These are phyloP conservation scores for Wickerhamomyces sp. DNA, from an alignment of 1,139 yeast species.

Conservation along the genomic window DNA sequence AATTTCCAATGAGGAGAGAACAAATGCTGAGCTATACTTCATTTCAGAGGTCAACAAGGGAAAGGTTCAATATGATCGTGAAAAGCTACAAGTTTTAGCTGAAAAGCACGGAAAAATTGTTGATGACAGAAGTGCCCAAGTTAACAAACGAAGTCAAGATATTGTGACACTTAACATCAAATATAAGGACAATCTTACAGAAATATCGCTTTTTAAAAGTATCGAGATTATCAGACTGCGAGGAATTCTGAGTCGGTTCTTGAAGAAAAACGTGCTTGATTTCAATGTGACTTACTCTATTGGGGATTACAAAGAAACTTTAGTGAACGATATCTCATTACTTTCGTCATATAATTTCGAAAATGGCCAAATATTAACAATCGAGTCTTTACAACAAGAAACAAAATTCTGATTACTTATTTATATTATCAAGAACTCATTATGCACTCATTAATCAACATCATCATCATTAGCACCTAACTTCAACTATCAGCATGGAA, in stretches of 20 bases:
- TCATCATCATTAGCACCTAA: neutral
- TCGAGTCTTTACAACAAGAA: conserved; percentile 2
- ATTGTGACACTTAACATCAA: conserved; percentile 13
- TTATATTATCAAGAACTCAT: too few species aligned
- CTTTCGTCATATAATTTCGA: conserved; percentile 33
- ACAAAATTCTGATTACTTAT: too few species aligned
- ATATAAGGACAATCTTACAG: conserved; percentile 3
- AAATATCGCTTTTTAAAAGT: conserved; percentile 4
- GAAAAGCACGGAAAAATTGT: conserved; percentile 13
- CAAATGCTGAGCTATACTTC: conserved; percentile 66
- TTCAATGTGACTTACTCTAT: conserved; percentile 24
- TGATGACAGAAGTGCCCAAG: neutral
- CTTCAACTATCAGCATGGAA: conserved; percentile 33
- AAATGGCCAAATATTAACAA: conserved; percentile 10
- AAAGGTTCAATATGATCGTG: conserved; percentile 4
- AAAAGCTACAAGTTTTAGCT: conserved; percentile 10
- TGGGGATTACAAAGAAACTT: conserved; percentile 12
- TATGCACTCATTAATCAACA: conserved; percentile 8
- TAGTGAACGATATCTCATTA: conserved; percentile 34
- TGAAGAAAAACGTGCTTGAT: conserved; percentile 17
- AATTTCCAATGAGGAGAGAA: conserved; percentile 43
- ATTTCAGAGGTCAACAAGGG: conserved; percentile 41
- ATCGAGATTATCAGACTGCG: conserved; percentile 23
- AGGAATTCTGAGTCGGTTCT: conserved; percentile 25
- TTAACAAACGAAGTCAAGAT: neutral